Conservation (phyloP, 768 basidiomycete species). For the Tulasnella sp. region DNA sequence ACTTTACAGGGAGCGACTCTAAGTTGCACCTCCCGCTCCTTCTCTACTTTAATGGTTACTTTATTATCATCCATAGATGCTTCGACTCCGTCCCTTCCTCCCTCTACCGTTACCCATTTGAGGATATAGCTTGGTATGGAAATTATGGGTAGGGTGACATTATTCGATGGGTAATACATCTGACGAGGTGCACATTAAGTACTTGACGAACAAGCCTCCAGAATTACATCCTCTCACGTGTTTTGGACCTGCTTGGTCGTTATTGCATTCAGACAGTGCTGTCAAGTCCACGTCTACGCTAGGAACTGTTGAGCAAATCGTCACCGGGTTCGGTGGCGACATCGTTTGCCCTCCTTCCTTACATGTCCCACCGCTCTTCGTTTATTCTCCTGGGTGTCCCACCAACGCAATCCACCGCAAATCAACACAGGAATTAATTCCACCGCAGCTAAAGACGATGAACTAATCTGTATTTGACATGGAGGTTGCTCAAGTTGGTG, state of each 20-base stretch:
- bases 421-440: too few species aligned
- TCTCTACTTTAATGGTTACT: background rate
- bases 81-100: conserved; percentile 13
- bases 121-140: conserved; percentile 24
- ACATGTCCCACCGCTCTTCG: too few species aligned
- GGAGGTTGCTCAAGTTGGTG: too few species aligned
- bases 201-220: background rate
- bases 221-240: background rate
- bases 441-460: too few species aligned
- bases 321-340: too few species aligned
- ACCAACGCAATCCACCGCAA: too few species aligned
- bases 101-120: conserved; percentile 10
- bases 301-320: too few species aligned
- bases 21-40: conserved; percentile 14
- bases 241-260: background rate
- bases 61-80: background rate
- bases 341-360: too few species aligned
- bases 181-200: background rate
- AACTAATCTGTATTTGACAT: too few species aligned
- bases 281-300: too few species aligned
- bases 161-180: background rate
- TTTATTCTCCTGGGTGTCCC: too few species aligned
- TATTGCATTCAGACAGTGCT: background rate
- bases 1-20: background rate
- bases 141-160: conserved; percentile 19